Conservation (phyloP, 352 stramenopile species). For the Saprolegnia parasitica region DNA sequence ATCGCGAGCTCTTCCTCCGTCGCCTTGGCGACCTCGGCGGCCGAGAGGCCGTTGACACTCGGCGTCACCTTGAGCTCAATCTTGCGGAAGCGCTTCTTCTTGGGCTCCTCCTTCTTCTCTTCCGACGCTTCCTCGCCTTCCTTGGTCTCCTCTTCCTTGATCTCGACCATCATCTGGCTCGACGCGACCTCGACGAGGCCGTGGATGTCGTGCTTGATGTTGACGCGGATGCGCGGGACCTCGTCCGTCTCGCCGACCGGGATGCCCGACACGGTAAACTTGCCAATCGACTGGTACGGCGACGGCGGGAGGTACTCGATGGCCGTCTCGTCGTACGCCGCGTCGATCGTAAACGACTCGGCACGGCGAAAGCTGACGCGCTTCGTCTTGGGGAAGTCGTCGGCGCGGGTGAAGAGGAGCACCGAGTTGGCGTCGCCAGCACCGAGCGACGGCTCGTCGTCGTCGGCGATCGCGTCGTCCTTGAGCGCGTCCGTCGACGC, state of each 20-base stretch:
- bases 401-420: constrained; percentile 93
- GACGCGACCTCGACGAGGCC: constrained; percentile 93
- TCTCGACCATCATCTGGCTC: constrained; percentile 97
- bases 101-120: constrained; percentile 62
- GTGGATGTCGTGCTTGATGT: constrained; percentile 97
- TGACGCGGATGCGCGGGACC: constrained; percentile 92
- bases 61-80: constrained; percentile 73
- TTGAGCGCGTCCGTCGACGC: constrained; percentile 42
- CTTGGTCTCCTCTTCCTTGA: constrained; percentile 79
- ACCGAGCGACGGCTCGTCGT: constrained; percentile 82
- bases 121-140: constrained; percentile 45
- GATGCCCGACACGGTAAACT: constrained; percentile 91
- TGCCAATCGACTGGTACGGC: constrained; percentile 80
- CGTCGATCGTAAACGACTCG: constrained; percentile 90
- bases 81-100: constrained; percentile 96
- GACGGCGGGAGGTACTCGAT: constrained; percentile 57
- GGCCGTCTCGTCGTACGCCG: constrained; percentile 84
- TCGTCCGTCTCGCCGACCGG: constrained; percentile 68
- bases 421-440: constrained; percentile 78
- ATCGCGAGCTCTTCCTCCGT: constrained; percentile 93
- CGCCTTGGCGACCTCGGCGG: constrained; percentile 50
- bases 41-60: constrained; percentile 53
- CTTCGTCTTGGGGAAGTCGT: constrained; percentile 97
- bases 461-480: constrained; percentile 68
- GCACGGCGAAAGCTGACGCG: constrained; percentile 93